Conservation (phyloP, 148 eudicot species). For the Polygonum maritimum region DNA sequence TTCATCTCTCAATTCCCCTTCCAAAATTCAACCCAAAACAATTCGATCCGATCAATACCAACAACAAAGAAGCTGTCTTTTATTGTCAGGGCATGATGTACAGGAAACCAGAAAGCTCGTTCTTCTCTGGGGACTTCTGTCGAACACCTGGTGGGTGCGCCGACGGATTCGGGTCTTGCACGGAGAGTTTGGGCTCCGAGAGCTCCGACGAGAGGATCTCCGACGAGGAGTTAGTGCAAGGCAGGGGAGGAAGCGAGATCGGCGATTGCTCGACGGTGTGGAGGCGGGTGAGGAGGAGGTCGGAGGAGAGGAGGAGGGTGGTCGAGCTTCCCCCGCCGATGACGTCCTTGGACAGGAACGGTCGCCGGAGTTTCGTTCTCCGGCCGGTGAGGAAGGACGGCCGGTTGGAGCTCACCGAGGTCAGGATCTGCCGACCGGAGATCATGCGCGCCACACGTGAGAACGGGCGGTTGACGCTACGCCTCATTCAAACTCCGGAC, state of each 20-base stretch:
- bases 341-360: conserved; percentile 32
- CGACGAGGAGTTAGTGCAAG: background rate
- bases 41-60: too few species aligned
- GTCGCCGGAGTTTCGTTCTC: conserved; percentile 33
- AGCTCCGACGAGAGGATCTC: conserved; percentile 39
- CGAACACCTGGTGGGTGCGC: conserved; percentile 16
- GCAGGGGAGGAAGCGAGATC: background rate
- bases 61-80: too few species aligned
- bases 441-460: conserved; percentile 33
- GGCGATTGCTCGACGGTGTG: background rate
- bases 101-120: background rate
- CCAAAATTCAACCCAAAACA: background rate
- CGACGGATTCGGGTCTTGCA: conserved; percentile 40
- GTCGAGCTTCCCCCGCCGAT: conserved; percentile 54
- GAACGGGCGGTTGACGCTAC: conserved; percentile 50
- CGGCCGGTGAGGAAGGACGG: conserved; percentile 41
- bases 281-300: background rate
- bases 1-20: too few species aligned
- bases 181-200: conserved; percentile 61
- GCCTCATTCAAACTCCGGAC: conserved; percentile 17
- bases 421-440: conserved; percentile 32
- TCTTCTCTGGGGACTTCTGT: conserved; percentile 15
- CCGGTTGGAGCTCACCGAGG: conserved; percentile 35
- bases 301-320: conserved; percentile 1
- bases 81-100: background rate